Conservation (phyloP, 805 yeast genomes). For the Debaryomyces prosopidis region DNA sequence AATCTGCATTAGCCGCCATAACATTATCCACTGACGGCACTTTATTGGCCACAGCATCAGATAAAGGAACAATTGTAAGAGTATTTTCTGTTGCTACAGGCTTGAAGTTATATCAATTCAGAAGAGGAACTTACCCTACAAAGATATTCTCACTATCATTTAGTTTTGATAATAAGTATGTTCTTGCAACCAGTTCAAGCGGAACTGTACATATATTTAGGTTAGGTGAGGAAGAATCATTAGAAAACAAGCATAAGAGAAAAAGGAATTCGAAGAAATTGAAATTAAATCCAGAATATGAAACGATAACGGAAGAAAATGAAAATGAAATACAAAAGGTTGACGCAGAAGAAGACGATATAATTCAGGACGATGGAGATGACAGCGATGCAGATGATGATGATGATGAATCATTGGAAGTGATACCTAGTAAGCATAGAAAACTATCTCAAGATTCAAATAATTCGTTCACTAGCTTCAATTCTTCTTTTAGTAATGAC, state of each 20-base stretch:
- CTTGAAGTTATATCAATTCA: slow-evolving; percentile 63
- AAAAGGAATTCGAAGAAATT: slow-evolving; percentile 18
- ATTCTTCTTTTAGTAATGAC: slow-evolving; percentile 19
- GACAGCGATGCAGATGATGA: slow-evolving; percentile 16
- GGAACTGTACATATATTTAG: slow-evolving; percentile 93
- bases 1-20: slow-evolving; percentile 67
- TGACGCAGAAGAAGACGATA: slow-evolving; percentile 20
- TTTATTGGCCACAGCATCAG: slow-evolving; percentile 84
- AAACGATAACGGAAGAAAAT: slow-evolving; percentile 29
- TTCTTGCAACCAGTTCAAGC: slow-evolving; percentile 85
- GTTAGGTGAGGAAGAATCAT: slow-evolving; percentile 53
- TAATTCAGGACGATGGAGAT: slow-evolving; percentile 23
- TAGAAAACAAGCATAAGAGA: slow-evolving; percentile 36
- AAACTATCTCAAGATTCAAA: slow-evolving; percentile 41
- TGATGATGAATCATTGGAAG: slow-evolving; percentile 21
- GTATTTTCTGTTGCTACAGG: slow-evolving; percentile 74
- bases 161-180: slow-evolving; percentile 63
- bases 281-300: slow-evolving; percentile 15
- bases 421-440: slow-evolving; percentile 29
- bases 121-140: slow-evolving; percentile 87
- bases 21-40: slow-evolving; percentile 74
- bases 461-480: slow-evolving; percentile 33
- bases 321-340: slow-evolving; percentile 11
- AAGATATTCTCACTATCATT: slow-evolving; percentile 75
- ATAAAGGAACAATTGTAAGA: slow-evolving; percentile 85